phyloP scores from a whole-genome alignment of 768 basidiomycete genomes.

The Gymnopilus dilepis region DNA sequence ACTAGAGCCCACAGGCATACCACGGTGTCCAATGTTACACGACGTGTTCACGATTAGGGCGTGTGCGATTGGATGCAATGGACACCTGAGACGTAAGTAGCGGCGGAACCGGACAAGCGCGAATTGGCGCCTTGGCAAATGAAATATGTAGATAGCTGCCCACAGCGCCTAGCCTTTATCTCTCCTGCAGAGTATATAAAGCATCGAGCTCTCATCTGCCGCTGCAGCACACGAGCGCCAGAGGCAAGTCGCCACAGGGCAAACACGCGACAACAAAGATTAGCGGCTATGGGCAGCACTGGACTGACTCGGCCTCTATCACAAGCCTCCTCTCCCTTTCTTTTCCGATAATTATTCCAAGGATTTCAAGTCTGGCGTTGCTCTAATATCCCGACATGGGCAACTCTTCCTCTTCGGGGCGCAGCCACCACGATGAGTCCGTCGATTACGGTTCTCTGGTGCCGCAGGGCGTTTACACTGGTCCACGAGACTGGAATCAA shows the following conservation, averaged over 20 bases:
- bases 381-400: conserved; percentile 59
- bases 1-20: neutral
- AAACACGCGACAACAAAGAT: conserved; percentile 47
- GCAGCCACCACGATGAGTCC: conserved; percentile 77
- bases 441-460: conserved; percentile 83
- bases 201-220: neutral
- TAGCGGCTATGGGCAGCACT: conserved; percentile 23
- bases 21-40: neutral
- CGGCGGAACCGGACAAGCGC: neutral
- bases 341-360: conserved; percentile 21
- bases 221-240: neutral
- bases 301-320: conserved; percentile 33
- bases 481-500: conserved; percentile 88
- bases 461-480: conserved; percentile 89
- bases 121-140: neutral
- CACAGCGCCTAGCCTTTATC: neutral
- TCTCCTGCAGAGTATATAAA: neutral
- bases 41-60: too few species aligned
- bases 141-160: neutral
- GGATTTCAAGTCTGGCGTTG: conserved; percentile 22
- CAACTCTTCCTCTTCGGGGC: conserved; percentile 77
- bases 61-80: too few species aligned
- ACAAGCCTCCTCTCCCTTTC: conserved; percentile 20
- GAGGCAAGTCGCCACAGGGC: conserved; percentile 37
- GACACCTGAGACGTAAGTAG: neutral